Evolutionary conservation across 23 red algal genomes (phyloP).

Genomic region (Gracilariopsis chorda): DNA sequence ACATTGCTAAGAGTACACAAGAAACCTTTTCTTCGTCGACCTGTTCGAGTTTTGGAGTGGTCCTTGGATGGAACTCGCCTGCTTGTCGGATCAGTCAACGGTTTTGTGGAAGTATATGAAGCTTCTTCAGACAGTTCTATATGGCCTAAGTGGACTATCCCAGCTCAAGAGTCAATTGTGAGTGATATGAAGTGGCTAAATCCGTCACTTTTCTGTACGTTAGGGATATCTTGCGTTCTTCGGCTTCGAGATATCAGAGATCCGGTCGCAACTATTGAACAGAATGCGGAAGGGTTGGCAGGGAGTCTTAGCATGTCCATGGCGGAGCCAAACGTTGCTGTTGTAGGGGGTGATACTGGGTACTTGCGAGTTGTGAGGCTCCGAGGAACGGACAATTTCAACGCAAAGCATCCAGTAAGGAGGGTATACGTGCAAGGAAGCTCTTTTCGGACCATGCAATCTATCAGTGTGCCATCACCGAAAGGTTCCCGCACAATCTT

Average conservation of each 20-base stretch:
- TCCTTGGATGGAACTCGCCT: slow-evolving; percentile 41
- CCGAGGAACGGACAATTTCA: slow-evolving; percentile 13
- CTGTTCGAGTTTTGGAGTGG: slow-evolving; percentile 49
- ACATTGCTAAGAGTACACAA: not conserved
- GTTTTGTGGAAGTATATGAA: slow-evolving; percentile 43
- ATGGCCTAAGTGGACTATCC: slow-evolving; percentile 54
- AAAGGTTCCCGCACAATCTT: not conserved
- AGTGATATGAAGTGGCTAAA: slow-evolving; percentile 43
- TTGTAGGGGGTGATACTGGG: slow-evolving; percentile 27
- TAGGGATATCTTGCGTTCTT: slow-evolving; percentile 50
- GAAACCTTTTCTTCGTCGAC: not conserved
- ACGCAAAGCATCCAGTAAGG: slow-evolving; percentile 9
- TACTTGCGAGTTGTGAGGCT: slow-evolving; percentile 36
- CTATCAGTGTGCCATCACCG: not conserved
- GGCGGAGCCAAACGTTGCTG: slow-evolving; percentile 37
- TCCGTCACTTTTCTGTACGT: slow-evolving; percentile 15
- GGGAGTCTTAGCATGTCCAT: slow-evolving; percentile 45
- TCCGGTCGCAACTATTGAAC: slow-evolving; percentile 43
- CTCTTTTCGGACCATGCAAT: slow-evolving; percentile 44
- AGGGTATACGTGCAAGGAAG: slow-evolving; percentile 23
- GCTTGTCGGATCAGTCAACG: slow-evolving; percentile 14
- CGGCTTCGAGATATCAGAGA: slow-evolving; percentile 51
- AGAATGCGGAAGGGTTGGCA: slow-evolving; percentile 38
- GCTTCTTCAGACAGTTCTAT: slow-evolving; percentile 3
- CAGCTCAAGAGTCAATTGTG: slow-evolving; percentile 56